These are phyloP conservation scores for Erysimum cheiri DNA, from an alignment of 441 rosid species.

Conservation along the genomic window DNA sequence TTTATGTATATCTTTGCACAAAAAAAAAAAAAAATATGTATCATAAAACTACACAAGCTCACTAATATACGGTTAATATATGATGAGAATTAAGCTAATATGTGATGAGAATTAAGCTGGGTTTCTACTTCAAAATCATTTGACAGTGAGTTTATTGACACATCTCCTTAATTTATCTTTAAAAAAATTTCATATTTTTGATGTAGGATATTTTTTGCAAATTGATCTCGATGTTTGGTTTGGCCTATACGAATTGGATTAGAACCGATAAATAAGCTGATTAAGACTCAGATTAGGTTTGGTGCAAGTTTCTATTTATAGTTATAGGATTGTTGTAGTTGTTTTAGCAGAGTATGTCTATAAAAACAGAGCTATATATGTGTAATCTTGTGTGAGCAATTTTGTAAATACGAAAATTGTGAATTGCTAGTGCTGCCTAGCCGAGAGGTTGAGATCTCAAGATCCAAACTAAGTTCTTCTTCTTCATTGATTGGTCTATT, in stretches of 20 bases:
- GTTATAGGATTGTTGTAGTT: background rate
- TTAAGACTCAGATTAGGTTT: background rate
- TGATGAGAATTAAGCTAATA: background rate
- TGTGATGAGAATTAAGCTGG: background rate
- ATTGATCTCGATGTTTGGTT: background rate
- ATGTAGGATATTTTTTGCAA: too few relatives aligned
- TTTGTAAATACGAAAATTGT: background rate
- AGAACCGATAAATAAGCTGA: background rate
- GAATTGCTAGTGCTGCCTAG: background rate
- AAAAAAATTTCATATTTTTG: too few relatives aligned
- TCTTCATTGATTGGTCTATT: background rate
- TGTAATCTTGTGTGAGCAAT: background rate
- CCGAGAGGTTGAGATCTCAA: background rate
- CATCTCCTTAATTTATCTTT: too few relatives aligned
- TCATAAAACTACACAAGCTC: background rate
- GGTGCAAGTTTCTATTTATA: background rate
- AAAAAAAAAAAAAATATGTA: too few relatives aligned
- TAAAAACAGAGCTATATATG: background rate
- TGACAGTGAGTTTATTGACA: too few relatives aligned
- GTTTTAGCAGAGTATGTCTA: background rate
- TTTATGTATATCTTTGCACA: too few relatives aligned
- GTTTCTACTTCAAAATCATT: too few relatives aligned
- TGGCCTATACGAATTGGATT: constrained; percentile 1
- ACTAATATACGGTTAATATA: background rate
- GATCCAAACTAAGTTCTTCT: background rate